Conservation (phyloP, 768 basidiomycete genomes). For the Calvatia gigantea region DNA sequence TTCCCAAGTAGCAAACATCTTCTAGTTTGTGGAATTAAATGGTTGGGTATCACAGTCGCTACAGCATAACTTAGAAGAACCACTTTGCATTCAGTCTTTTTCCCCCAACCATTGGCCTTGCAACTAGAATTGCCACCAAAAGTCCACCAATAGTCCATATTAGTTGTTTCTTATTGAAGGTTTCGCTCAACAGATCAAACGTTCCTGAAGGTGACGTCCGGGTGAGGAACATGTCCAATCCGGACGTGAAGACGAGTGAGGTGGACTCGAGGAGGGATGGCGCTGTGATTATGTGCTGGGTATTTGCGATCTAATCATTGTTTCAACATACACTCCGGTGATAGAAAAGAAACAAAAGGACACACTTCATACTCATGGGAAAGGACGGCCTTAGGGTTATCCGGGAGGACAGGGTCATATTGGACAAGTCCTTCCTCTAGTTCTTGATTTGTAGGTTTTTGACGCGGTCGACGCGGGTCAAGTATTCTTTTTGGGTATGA, state of each 20-base stretch:
- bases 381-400: conserved; percentile 57
- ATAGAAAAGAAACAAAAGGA: background rate
- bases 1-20: too few relatives aligned
- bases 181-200: conserved; percentile 89
- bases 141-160: conserved; percentile 77
- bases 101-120: conserved; percentile 74
- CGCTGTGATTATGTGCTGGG: conserved; percentile 68
- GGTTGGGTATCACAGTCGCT: too few relatives aligned
- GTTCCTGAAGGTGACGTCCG: conserved; percentile 83
- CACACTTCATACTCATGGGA: conserved; percentile 50
- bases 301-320: conserved; percentile 48
- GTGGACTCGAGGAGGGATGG: conserved; percentile 91
- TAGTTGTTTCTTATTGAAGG: conserved; percentile 91
- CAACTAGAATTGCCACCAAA: conserved; percentile 70
- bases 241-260: conserved; percentile 81
- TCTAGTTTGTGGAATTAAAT: too few relatives aligned
- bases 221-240: conserved; percentile 87
- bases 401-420: conserved; percentile 76
- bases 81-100: conserved; percentile 69
- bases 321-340: background rate
- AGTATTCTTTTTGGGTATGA: conserved; percentile 70
- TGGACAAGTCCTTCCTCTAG: conserved; percentile 82
- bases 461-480: conserved; percentile 78
- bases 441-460: conserved; percentile 73
- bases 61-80: conserved; percentile 51